phyloP scores from a whole-genome alignment of 352 stramenopile genomes.

The Peronosclerospora sorghi region DNA sequence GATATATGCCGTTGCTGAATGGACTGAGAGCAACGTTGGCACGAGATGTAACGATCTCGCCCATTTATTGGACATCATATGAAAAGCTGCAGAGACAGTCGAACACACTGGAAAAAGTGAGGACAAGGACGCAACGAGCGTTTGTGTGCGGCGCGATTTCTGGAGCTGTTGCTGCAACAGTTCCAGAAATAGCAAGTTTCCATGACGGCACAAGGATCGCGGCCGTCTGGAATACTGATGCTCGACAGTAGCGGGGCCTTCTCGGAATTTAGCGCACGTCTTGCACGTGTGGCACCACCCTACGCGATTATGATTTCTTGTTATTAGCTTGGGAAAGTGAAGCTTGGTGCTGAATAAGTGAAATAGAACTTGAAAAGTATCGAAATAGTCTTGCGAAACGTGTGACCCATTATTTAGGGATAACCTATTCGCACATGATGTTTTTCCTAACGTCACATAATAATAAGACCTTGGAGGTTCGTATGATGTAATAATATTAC shows the following conservation, averaged over 20 bases:
- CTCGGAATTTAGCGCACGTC: constrained; percentile 48
- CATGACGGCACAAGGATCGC: constrained; percentile 22
- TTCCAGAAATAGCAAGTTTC: constrained; percentile 79
- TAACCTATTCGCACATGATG: no score
- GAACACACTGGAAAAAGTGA: constrained; percentile 1
- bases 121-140: constrained; percentile 53
- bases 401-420: no score
- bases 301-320: constrained; percentile 85
- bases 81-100: constrained; percentile 58
- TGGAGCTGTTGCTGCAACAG: constrained; percentile 77
- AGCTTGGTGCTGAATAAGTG: constrained; percentile 38
- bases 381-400: no score
- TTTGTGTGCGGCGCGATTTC: constrained; percentile 82
- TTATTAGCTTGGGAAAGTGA: constrained; percentile 74
- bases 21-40: constrained; percentile 87
- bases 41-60: constrained; percentile 91
- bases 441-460: no score
- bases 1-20: constrained; percentile 72
- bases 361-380: not conserved
- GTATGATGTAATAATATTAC: no score
- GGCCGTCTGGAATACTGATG: constrained; percentile 27
- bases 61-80: constrained; percentile 91
- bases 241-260: constrained; percentile 36
- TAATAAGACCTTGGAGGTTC: no score
- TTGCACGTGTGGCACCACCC: constrained; percentile 58